phyloP scores from a whole-genome alignment of 345 rosid species.

The Raphanus sativus region DNA sequence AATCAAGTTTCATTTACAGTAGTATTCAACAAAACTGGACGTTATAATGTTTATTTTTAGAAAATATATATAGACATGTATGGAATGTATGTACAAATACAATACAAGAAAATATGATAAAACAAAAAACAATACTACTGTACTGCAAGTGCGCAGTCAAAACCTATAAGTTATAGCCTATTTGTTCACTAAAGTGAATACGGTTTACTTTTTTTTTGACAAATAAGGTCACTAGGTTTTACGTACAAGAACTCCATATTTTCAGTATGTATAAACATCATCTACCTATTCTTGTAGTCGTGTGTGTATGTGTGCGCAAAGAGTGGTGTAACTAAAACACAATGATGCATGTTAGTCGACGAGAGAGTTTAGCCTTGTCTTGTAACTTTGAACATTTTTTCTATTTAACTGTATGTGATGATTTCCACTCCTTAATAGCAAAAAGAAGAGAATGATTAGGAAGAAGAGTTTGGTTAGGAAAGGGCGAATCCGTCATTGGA shows the following conservation, averaged over 20 bases:
- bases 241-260: background rate
- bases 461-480: constrained; percentile 56
- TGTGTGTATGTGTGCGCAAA: background rate
- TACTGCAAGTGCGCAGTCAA: constrained; percentile 1
- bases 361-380: background rate
- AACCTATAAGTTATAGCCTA: background rate
- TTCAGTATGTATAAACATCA: background rate
- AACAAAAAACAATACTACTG: background rate
- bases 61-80: background rate
- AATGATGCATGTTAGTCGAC: constrained; percentile 2
- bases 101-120: background rate
- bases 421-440: constrained; percentile 75
- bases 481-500: constrained; percentile 60
- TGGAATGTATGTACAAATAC: background rate
- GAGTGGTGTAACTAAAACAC: background rate
- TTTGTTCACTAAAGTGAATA: background rate
- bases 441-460: constrained; percentile 72
- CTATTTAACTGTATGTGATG: constrained; percentile 39
- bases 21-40: background rate
- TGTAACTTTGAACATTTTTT: background rate
- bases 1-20: background rate
- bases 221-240: background rate
- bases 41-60: background rate
- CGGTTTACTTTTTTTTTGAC: background rate
- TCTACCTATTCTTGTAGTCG: background rate